Percentiles rank a stretch among this genome's conserved stretches.
Evolutionary conservation across 2,329 filamentous ascomycete species (phyloP).

Genomic region (Trichocomaceae sp.): DNA sequence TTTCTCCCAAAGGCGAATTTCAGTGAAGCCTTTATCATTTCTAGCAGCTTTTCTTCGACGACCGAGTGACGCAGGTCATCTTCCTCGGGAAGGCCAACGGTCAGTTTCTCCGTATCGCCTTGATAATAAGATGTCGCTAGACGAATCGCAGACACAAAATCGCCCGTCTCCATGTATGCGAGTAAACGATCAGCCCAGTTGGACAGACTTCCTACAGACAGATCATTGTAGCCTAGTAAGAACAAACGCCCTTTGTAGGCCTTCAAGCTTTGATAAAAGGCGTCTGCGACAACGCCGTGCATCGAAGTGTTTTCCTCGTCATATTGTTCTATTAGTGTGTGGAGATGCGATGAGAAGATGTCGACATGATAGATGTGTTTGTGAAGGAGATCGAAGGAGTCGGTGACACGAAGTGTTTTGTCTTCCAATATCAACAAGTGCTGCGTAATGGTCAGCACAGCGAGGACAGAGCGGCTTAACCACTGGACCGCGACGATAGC

Average conservation of each 20-base stretch:
- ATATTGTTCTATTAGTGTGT: constrained; percentile 75
- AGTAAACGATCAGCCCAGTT: constrained; percentile 96
- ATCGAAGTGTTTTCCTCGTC: constrained; percentile 82
- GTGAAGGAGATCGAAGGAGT: constrained; percentile 85
- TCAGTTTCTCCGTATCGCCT: constrained; percentile 86
- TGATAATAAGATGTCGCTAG: constrained; percentile 89
- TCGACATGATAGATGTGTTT: constrained; percentile 91
- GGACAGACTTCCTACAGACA: constrained; percentile 83
- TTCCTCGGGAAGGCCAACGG: constrained; percentile 86
- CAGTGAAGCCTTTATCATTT: constrained; percentile 88
- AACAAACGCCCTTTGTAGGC: constrained; percentile 93
- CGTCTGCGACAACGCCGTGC: constrained; percentile 94
- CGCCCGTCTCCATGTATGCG: constrained; percentile 92
- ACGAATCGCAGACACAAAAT: constrained; percentile 85
- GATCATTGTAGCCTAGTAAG: constrained; percentile 84
- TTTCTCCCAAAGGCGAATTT: constrained; percentile 75
- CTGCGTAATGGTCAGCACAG: constrained; percentile 89
- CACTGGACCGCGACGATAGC: constrained; percentile 95
- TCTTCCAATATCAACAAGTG: constrained; percentile 90
- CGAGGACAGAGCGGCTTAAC: constrained; percentile 87
- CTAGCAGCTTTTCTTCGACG: constrained; percentile 80
- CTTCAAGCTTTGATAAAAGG: constrained; percentile 96
- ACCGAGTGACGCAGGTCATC: constrained; percentile 66
- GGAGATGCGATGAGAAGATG: constrained; percentile 80
- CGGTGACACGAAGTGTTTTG: constrained; percentile 78